Percentiles rank a stretch among this genome's conserved stretches.
phyloP scores from a whole-genome alignment of 352 stramenopile genomes.

The Discostella stelligera region DNA sequence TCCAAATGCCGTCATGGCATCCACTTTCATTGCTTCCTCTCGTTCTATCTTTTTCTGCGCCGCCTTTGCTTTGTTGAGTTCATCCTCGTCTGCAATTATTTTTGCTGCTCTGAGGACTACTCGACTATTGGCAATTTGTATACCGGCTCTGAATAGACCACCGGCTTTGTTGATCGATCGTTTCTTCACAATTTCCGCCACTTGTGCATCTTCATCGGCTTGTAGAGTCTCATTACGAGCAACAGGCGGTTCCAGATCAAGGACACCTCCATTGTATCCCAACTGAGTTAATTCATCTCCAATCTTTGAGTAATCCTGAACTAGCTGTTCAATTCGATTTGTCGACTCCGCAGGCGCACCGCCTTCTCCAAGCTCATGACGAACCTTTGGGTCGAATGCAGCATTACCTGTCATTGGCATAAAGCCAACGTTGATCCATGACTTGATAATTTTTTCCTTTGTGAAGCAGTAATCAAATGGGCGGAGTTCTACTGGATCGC shows the following conservation, averaged over 20 bases:
- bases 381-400: conserved; percentile 6
- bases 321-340: conserved; percentile 3
- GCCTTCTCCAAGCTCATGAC: conserved; percentile 12
- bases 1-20: not conserved
- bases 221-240: not conserved
- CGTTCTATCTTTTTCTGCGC: not conserved
- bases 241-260: not conserved
- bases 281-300: not conserved
- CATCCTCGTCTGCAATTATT: not conserved
- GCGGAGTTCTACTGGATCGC: conserved; percentile 15
- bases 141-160: not conserved
- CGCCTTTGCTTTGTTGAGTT: not conserved
- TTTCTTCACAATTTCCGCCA: conserved; percentile 6
- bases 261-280: conserved; percentile 13
- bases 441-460: conserved; percentile 7
- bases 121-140: not conserved
- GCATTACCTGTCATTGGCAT: conserved; percentile 17
- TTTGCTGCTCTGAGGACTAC: not conserved
- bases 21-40: not conserved
- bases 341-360: not conserved
- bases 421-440: conserved; percentile 21
- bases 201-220: not conserved
- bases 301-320: conserved; percentile 9
- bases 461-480: conserved; percentile 23
- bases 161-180: conserved; percentile 3